phyloP scores from a whole-genome alignment of 2,329 filamentous ascomycete genomes.

The Bertia moriformis region DNA sequence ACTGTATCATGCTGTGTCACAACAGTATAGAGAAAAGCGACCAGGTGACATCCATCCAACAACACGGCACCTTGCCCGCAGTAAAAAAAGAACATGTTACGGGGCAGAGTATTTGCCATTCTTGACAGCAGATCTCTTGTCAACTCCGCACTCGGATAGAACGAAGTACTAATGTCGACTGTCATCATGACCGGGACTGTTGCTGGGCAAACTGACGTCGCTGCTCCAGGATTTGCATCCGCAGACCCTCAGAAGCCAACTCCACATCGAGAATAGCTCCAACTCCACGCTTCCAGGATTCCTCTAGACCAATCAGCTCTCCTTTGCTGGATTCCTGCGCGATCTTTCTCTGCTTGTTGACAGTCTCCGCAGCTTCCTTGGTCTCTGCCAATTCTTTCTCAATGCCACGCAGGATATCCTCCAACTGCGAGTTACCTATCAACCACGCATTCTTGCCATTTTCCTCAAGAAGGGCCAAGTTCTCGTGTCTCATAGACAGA shows the following conservation, averaged over 20 bases:
- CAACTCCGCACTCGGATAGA: too few relatives aligned
- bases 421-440: conserved; percentile 45
- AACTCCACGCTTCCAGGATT: background rate
- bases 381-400: conserved; percentile 42
- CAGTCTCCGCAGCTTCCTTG: conserved; percentile 35
- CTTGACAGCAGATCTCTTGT: too few relatives aligned
- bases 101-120: too few relatives aligned
- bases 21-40: too few relatives aligned
- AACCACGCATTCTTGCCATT: conserved; percentile 57
- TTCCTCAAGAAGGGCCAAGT: conserved; percentile 44
- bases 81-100: too few relatives aligned
- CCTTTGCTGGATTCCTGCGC: background rate
- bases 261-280: background rate
- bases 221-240: background rate
- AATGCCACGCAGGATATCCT: conserved; percentile 36
- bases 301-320: background rate
- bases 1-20: too few relatives aligned
- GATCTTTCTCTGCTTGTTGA: conserved; percentile 38
- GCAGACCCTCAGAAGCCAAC: background rate
- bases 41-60: too few relatives aligned
- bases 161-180: too few relatives aligned
- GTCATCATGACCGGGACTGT: background rate
- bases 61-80: too few relatives aligned
- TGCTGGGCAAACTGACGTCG: background rate
- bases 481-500: conserved; percentile 22